A percentile compares a stretch with the other conserved stretches of the same genome.
phyloP scores from a whole-genome alignment of 2,329 filamentous ascomycete genomes.

The Alternaria brassicicola region DNA sequence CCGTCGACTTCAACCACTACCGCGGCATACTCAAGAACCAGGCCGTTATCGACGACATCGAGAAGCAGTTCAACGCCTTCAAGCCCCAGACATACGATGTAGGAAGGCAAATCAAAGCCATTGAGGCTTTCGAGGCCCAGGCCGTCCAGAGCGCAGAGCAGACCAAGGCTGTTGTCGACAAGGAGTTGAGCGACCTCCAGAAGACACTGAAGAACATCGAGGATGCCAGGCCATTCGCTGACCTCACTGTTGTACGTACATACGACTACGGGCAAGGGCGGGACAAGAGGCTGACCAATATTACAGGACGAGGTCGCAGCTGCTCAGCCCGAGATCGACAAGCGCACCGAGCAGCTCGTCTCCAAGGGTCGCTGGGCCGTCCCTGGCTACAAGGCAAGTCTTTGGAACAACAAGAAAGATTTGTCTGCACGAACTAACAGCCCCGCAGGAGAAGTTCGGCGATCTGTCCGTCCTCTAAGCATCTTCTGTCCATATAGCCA shows the following conservation, averaged over 20 bases:
- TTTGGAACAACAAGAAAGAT: neutral
- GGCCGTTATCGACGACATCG: constrained; percentile 93
- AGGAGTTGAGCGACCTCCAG: constrained; percentile 90
- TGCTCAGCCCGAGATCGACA: constrained; percentile 94
- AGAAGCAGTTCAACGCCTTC: constrained; percentile 91
- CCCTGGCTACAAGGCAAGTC: constrained; percentile 94
- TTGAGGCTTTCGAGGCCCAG: constrained; percentile 97
- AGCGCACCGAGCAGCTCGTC: constrained; percentile 93
- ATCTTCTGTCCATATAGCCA: constrained; percentile 33
- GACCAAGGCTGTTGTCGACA: constrained; percentile 94
- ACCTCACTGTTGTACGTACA: constrained; percentile 90
- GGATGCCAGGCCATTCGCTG: constrained; percentile 91
- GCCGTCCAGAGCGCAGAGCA: constrained; percentile 95
- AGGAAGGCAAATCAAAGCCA: constrained; percentile 91
- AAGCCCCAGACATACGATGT: constrained; percentile 95
- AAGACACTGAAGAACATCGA: constrained; percentile 98
- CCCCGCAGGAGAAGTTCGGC: constrained; percentile 91
- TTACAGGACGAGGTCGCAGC: constrained; percentile 88
- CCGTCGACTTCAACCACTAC: constrained; percentile 94
- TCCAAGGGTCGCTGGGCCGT: constrained; percentile 98
- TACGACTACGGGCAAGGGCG: constrained; percentile 1
- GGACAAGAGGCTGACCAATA: constrained; percentile 25
- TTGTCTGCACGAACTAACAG: constrained; percentile 54
- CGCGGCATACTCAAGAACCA: constrained; percentile 93
- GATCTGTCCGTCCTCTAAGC: constrained; percentile 91